These are phyloP conservation scores for Alnus rubra DNA, from an alignment of 306 rosid genomes.

Conservation along the genomic window DNA sequence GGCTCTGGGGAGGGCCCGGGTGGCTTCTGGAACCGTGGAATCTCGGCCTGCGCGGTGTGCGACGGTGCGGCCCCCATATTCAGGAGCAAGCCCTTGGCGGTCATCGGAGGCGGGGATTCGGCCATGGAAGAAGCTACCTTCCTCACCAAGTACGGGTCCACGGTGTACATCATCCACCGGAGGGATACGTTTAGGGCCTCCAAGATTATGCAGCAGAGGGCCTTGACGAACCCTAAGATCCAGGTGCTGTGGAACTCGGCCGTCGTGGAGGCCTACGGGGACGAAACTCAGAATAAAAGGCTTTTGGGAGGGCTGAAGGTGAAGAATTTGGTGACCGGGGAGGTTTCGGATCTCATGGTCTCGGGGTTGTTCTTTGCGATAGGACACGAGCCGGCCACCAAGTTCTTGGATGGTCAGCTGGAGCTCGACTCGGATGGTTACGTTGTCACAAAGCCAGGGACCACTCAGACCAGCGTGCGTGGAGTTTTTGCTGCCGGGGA, in stretches of 20 bases:
- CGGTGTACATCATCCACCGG: constrained; percentile 70
- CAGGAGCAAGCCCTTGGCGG: constrained; percentile 64
- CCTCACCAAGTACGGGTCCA: constrained; percentile 74
- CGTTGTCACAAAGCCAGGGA: constrained; percentile 59
- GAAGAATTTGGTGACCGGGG: constrained; percentile 52
- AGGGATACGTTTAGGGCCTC: constrained; percentile 79
- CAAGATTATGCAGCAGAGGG: constrained; percentile 81
- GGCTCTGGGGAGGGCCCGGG: constrained; percentile 64
- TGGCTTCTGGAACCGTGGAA: constrained; percentile 85
- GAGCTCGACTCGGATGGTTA: constrained; percentile 70
- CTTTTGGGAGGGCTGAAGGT: constrained; percentile 71
- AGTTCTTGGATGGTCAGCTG: constrained; percentile 74
- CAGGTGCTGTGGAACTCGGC: constrained; percentile 67
- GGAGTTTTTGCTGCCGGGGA: constrained; percentile 96
- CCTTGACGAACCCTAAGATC: constrained; percentile 58
- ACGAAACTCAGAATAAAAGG: constrained; percentile 26
- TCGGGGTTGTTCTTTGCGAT: constrained; percentile 79
- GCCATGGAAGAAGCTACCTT: constrained; percentile 91
- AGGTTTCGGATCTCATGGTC: constrained; percentile 66
- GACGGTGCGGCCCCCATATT: constrained; percentile 90
- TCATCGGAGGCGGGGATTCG: constrained; percentile 86
- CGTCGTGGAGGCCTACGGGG: constrained; percentile 68
- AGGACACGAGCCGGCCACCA: constrained; percentile 87
- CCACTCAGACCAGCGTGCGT: constrained; percentile 58
- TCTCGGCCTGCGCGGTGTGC: constrained; percentile 84